A percentile compares a stretch with the other conserved stretches of the same genome.
These are phyloP conservation scores for Amborella trichopoda DNA, from an alignment of 164 flowering plant genomes.

Conservation along the genomic window DNA sequence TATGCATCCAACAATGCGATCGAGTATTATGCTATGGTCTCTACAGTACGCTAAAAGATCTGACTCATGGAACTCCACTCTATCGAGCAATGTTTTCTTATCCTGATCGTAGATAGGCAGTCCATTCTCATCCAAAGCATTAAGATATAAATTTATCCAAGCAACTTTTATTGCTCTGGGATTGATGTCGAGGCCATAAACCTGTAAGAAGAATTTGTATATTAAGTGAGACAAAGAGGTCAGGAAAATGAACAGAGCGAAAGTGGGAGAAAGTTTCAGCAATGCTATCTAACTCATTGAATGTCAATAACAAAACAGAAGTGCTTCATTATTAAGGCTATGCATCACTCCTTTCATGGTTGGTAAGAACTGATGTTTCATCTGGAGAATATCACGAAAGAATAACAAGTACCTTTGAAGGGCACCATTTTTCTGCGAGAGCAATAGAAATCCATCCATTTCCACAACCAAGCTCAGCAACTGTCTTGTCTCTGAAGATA, in stretches of 20 bases:
- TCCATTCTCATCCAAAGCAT: slow-evolving; percentile 88
- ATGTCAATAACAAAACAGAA: no score
- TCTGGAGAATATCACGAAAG: neutral
- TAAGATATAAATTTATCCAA: slow-evolving; percentile 80
- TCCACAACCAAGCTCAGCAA: slow-evolving; percentile 95
- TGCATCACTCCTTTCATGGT: no score
- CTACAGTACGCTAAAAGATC: slow-evolving; percentile 83
- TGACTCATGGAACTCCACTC: slow-evolving; percentile 96
- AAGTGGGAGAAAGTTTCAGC: no score
- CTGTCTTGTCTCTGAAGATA: slow-evolving; percentile 82
- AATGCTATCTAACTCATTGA: no score
- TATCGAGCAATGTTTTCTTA: slow-evolving; percentile 77
- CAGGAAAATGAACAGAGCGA: no score
- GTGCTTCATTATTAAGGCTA: no score
- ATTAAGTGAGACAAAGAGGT: no score
- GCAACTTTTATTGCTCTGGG: slow-evolving; percentile 94
- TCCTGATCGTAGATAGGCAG: slow-evolving; percentile 67
- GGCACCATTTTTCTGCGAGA: slow-evolving; percentile 88
- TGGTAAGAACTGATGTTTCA: no score
- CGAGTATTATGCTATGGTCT: slow-evolving; percentile 66
- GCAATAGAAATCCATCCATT: slow-evolving; percentile 99
- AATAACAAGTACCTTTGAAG: slow-evolving; percentile 48
- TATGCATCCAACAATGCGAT: slow-evolving; percentile 95
- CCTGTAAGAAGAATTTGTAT: no score
- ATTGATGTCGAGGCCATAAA: slow-evolving; percentile 95